Evolutionary conservation across 2,329 filamentous ascomycete species (phyloP), one percentile per base, ranked within the genome.

Genomic region (Aureobasidium pullulans): DNA sequence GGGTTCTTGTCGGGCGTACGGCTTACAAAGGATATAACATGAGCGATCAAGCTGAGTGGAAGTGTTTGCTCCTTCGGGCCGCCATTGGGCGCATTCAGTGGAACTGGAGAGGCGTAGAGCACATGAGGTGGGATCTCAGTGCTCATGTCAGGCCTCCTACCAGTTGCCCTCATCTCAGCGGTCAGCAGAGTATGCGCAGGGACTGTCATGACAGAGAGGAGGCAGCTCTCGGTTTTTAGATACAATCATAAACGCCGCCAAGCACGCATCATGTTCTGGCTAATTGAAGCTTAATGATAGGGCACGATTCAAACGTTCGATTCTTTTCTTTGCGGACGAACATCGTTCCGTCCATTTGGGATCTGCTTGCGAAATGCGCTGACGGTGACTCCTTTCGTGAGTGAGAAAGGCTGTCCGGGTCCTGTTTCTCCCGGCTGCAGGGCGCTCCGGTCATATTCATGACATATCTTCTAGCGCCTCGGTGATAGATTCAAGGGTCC

Each of bases 11-110:
- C 19, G 6, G 46, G 64, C n/a, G 13, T 40, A 34, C 52, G 29
- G 39, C 78, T 65, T 73, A 82, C 80, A 67, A 80, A 75, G 46
- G 78, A 76, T 53, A 85, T 73, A 60, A 85, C 84, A 60, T 78
- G 72, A 34, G 79, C 81, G 61, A 86, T 76, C 43, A 85, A 71
- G 64, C 84, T 83, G 66, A 86, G 70, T 11, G 83, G 83, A 8
- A 85, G 73, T n/a, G 46, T 31, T 9, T 49, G 28, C 1, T 28
- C 58, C 42, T 15, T 39, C 1, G n/a, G 8, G 7, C 19, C 36
- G 7, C 19, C 23, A 16, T 31, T 23, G 1, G 50, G 52, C 16
- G 60, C 43, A 52, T 47, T 47, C 13, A 46, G 7, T 8, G 44
- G 19, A 6, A 61, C 60, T 11, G 60, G 60, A 44, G 52, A 57